Evolutionary conservation across 805 yeast genomes (phyloP).

Genomic region (Ogataea neopini): DNA sequence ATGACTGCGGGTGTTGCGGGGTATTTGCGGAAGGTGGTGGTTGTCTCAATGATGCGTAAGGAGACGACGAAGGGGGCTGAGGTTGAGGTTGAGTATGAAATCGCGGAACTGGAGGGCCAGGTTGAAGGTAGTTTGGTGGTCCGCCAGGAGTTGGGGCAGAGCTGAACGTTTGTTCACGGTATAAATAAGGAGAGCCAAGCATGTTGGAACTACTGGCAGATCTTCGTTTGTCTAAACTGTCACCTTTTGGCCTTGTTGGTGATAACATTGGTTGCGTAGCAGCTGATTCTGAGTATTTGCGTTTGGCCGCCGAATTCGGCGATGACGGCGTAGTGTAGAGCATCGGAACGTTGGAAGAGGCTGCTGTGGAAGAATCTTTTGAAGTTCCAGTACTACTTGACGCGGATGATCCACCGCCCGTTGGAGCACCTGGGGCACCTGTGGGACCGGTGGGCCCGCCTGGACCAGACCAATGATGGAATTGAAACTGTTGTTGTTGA

Average conservation of each 20-base stretch:
- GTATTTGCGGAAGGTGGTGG: slow-evolving; percentile 11
- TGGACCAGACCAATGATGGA: slow-evolving; percentile 40
- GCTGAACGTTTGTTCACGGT: slow-evolving; percentile 14
- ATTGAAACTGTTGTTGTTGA: slow-evolving; percentile 36
- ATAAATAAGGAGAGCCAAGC: slow-evolving; percentile 27
- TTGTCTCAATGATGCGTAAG: slow-evolving; percentile 12
- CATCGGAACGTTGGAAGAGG: slow-evolving; percentile 10
- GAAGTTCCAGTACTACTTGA: slow-evolving; percentile 2
- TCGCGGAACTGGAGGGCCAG: slow-evolving; percentile 11
- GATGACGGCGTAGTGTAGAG: slow-evolving; percentile 18
- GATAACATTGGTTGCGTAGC: slow-evolving; percentile 7
- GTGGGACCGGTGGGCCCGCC: slow-evolving; percentile 4
- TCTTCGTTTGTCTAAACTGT: slow-evolving; percentile 22
- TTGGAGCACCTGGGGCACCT: too few relatives aligned
- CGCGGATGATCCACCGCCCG: neutral
- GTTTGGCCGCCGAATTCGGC: slow-evolving; percentile 21
- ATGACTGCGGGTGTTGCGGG: slow-evolving; percentile 10
- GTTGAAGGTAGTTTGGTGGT: neutral
- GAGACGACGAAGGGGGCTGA: slow-evolving; percentile 15
- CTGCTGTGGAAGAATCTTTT: slow-evolving; percentile 12
- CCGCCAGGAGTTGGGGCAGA: too few relatives aligned
- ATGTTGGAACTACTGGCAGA: slow-evolving; percentile 15
- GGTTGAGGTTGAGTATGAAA: slow-evolving; percentile 14
- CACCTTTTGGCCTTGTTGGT: slow-evolving; percentile 15
- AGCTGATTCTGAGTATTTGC: slow-evolving; percentile 18